Evolutionary conservation across 1,139 yeast genomes (phyloP).

Genomic region (Sugiyamaella novakii): DNA sequence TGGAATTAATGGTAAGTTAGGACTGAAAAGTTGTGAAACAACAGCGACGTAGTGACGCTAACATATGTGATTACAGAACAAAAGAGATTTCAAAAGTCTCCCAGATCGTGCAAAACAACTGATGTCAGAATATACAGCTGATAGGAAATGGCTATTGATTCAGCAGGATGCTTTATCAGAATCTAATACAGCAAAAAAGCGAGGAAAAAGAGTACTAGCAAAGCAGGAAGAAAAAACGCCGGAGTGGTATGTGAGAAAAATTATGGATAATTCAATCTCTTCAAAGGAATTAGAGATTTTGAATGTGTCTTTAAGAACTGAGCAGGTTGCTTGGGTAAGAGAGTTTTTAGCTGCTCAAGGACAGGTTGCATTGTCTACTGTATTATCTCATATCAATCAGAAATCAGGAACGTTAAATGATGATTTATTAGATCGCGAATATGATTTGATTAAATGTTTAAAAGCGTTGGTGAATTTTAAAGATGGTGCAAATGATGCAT

Average conservation of each 20-base stretch:
- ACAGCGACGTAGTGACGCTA: too few species aligned
- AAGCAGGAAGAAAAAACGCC: conserved; percentile 57
- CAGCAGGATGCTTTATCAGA: conserved; percentile 86
- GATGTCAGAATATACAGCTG: conserved; percentile 71
- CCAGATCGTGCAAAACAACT: conserved; percentile 79
- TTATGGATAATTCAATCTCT: conserved; percentile 70
- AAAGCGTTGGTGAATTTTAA: conserved; percentile 59
- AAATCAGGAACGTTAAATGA: conserved; percentile 40
- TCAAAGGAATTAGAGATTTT: conserved; percentile 75
- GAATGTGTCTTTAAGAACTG: conserved; percentile 91
- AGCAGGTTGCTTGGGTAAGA: conserved; percentile 88
- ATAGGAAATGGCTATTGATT: conserved; percentile 89
- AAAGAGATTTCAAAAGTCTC: conserved; percentile 77
- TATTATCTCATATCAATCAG: conserved; percentile 50
- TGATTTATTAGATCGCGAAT: conserved; percentile 57
- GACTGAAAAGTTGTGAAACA: too few species aligned
- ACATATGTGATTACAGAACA: too few species aligned
- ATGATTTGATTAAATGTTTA: conserved; percentile 61
- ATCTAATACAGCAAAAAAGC: conserved; percentile 56
- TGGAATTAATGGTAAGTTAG: conserved; percentile 44
- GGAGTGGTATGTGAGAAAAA: conserved; percentile 72
- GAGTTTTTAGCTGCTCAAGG: conserved; percentile 84
- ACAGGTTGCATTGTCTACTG: conserved; percentile 75
- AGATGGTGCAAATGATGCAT: conserved; percentile 59
- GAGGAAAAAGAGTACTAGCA: conserved; percentile 40